Evolutionary conservation across 2,329 filamentous ascomycete species (phyloP), one percentile per base, ranked within the genome.

Genomic region (Clathrospora elynae): DNA sequence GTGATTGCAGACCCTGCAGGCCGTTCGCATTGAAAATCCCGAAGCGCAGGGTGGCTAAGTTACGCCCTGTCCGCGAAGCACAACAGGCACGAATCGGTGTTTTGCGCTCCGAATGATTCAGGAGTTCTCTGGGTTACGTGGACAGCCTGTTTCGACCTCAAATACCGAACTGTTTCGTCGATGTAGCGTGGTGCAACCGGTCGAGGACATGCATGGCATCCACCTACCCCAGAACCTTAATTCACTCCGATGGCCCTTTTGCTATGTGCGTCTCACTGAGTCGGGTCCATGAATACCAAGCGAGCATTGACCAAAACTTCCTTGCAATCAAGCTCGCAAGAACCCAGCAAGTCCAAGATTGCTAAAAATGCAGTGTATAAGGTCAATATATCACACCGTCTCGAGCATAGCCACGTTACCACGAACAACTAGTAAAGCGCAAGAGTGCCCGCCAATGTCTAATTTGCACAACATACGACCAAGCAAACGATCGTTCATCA

Each of bases 391-490:
- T 32, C 40, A 40, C 36, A 36, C 39, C 35, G 38, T 40, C 45
- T 39, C 29, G 26, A 38, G 36, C 43, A 48, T 42, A 5, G n/a
- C 48, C 25, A 25, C 28, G 29, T 31, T 31, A 26, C 29, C 23
- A 43, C 37, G 30, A 28, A 30, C 30, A 28, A 35, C 24, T 25
- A 31, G 47, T 41, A 30, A 35, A 38, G 28, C 34, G 37, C 17
- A 42, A 36, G 25, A 42, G 33, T 42, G 14, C 7, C 24, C 20
- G 29, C 41, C 42, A 46, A 42, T 35, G 43, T 17, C 31, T 29
- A 46, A 39, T 46, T 45, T 51, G 42, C 46, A 44, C 46, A 32
- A 45, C 49, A 38, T 44, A 42, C 30, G 23, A 25, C 30, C 48
- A 39, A 28, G 25, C 13, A 16, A 7, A 33, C 36, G 40, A 47